Percentiles rank a stretch among this genome's conserved stretches.
phyloP scores from a whole-genome alignment of 2,329 filamentous ascomycete genomes.

The Ascochyta koolunga region DNA sequence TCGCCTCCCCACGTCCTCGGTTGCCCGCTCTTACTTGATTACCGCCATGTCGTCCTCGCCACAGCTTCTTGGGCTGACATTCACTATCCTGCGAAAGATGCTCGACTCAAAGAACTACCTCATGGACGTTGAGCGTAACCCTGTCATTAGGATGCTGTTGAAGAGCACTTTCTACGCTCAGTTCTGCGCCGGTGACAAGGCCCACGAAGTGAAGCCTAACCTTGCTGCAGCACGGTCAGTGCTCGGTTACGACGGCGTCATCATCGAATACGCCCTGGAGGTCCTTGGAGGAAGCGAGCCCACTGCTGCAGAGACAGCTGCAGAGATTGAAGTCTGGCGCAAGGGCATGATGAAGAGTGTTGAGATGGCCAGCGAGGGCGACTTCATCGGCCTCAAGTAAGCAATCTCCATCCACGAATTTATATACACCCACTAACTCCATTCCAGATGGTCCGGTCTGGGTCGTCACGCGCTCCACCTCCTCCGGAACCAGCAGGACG shows the following conservation, averaged over 20 bases:
- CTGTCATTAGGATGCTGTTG: constrained; percentile 70
- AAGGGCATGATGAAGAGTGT: constrained; percentile 78
- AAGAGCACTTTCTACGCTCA: constrained; percentile 88
- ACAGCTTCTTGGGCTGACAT: constrained; percentile 71
- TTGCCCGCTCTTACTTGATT: constrained; percentile 73
- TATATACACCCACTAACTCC: constrained; percentile 20
- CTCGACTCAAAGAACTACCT: constrained; percentile 71
- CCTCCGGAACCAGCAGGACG: constrained; percentile 66
- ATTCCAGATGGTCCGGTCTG: constrained; percentile 74
- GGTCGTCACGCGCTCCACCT: constrained; percentile 73
- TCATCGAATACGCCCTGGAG: constrained; percentile 83
- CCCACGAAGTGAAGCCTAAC: constrained; percentile 65
- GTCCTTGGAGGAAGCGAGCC: constrained; percentile 70
- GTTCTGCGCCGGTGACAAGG: constrained; percentile 84
- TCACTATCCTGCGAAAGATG: constrained; percentile 70
- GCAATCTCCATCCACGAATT: constrained; percentile 8
- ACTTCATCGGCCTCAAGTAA: constrained; percentile 62
- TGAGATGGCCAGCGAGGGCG: constrained; percentile 56
- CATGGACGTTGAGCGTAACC: constrained; percentile 77
- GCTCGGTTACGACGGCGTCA: constrained; percentile 82
- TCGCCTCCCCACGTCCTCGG: constrained; percentile 68
- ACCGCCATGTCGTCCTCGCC: constrained; percentile 73
- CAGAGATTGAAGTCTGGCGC: constrained; percentile 74
- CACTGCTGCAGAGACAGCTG: constrained; percentile 58
- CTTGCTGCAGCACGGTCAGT: constrained; percentile 71